Percentiles rank a stretch among this genome's conserved stretches.
phyloP scores from a whole-genome alignment of 768 basidiomycete genomes.

The Udeniomyces megalosporus region DNA sequence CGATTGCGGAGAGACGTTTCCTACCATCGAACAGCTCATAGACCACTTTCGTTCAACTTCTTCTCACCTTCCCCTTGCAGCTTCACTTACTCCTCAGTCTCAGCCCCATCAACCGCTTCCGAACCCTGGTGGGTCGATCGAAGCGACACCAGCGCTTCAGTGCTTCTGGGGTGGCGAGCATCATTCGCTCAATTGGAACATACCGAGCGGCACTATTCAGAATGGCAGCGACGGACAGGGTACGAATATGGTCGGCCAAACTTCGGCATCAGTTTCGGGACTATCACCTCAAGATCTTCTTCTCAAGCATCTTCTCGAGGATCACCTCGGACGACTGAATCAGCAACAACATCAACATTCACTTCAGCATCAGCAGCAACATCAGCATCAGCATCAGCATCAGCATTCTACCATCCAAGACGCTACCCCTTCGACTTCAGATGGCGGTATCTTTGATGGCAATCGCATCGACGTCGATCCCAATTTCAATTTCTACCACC shows the following conservation, averaged over 20 bases:
- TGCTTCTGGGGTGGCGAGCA: constrained; percentile 11
- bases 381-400: neutral
- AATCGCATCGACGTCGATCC: neutral
- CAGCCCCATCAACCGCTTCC: neutral
- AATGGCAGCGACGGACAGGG: too few relatives aligned
- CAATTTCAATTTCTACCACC: neutral
- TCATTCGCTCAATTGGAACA: neutral
- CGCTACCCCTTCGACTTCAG: neutral
- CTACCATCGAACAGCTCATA: constrained; percentile 4
- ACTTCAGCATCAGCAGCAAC: neutral
- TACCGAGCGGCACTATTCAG: neutral
- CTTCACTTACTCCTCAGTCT: neutral
- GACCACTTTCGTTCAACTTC: constrained; percentile 13
- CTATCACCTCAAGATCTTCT: constrained; percentile 4
- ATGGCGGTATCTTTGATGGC: neutral
- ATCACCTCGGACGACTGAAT: constrained; percentile 4
- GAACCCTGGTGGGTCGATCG: too few relatives aligned
- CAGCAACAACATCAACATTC: neutral
- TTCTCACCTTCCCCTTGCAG: neutral
- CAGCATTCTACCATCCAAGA: neutral
- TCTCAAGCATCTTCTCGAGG: constrained; percentile 11
- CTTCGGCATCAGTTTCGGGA: too few relatives aligned
- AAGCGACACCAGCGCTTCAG: neutral
- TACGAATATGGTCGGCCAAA: too few relatives aligned
- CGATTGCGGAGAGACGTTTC: constrained; percentile 9